phyloP scores from a whole-genome alignment of 2,329 filamentous ascomycete species.

The Hypocrella siamensis region DNA sequence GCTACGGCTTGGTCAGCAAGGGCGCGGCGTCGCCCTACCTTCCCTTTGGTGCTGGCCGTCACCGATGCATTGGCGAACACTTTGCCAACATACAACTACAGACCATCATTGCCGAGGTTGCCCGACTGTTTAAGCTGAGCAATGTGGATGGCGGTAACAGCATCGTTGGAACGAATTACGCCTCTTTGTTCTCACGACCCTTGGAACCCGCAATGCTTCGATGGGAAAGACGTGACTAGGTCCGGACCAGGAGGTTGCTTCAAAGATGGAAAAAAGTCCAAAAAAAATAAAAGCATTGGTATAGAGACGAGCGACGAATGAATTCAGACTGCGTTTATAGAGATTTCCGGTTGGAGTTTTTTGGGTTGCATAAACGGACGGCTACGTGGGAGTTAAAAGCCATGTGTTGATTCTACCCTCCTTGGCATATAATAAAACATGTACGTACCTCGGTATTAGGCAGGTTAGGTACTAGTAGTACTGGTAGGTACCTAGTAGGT shows the following conservation, averaged over 20 bases:
- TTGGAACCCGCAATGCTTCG: conserved; percentile 54
- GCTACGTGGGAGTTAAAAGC: no score
- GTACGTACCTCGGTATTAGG: no score
- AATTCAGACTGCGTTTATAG: no score
- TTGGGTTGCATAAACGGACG: no score
- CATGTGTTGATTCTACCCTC: no score
- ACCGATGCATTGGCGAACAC: conserved; percentile 92
- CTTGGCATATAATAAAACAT: no score
- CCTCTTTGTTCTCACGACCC: conserved; percentile 58
- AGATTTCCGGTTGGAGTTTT: no score
- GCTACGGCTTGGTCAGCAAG: conserved; percentile 85
- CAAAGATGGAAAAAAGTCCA: neutral
- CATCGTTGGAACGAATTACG: conserved; percentile 53
- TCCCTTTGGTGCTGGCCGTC: conserved; percentile 83
- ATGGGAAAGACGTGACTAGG: conserved; percentile 53
- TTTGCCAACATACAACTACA: conserved; percentile 89
- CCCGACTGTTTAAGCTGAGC: conserved; percentile 65
- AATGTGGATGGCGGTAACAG: conserved; percentile 57
- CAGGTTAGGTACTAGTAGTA: no score
- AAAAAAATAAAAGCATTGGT: no score
- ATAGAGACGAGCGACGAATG: no score
- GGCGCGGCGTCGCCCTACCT: conserved; percentile 81
- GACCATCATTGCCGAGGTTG: conserved; percentile 64
- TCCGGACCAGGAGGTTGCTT: neutral
- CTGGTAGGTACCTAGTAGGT: no score